Conservation (phyloP, 2,329 filamentous ascomycete species). For the Ophiostoma perfectum region DNA sequence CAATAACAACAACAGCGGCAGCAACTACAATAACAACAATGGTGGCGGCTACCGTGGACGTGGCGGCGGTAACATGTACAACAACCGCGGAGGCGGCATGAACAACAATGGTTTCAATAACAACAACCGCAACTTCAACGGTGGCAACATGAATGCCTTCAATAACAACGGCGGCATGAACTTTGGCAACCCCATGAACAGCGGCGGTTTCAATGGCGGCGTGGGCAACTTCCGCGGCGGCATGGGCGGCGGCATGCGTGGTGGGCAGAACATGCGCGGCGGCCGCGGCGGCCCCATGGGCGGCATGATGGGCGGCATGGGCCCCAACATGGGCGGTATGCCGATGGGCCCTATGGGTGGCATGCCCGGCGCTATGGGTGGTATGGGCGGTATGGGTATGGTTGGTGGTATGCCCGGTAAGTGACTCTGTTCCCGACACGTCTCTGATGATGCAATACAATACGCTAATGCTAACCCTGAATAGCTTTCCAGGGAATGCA, state of each 20-base stretch:
- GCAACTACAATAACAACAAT: conserved; percentile 35
- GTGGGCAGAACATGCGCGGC: conserved; percentile 36
- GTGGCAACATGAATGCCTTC: conserved; percentile 37
- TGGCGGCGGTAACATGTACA: conserved; percentile 31
- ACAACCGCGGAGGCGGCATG: conserved; percentile 29
- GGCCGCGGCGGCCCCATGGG: conserved; percentile 34
- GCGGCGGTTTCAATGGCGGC: conserved; percentile 38
- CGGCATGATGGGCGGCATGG: conserved; percentile 43
- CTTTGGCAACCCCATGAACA: conserved; percentile 30
- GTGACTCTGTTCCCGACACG: conserved; percentile 28
- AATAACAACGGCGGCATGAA: conserved; percentile 43
- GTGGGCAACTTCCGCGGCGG: conserved; percentile 46
- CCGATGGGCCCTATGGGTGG: conserved; percentile 32
- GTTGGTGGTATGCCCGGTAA: conserved; percentile 54
- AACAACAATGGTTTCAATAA: conserved; percentile 19
- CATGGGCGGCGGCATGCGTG: conserved; percentile 43
- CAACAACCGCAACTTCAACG: conserved; percentile 25
- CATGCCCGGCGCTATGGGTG: conserved; percentile 29
- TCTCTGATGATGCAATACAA: no score
- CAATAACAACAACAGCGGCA: conserved; percentile 37
- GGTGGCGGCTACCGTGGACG: conserved; percentile 43
- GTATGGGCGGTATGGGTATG: conserved; percentile 45
- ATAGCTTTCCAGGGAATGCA: conserved; percentile 63
- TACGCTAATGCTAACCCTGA: not conserved
- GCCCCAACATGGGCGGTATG: conserved; percentile 38